Conservation (phyloP, 192 early-diverging fungal genomes). For the Geosiphon pyriformis region DNA sequence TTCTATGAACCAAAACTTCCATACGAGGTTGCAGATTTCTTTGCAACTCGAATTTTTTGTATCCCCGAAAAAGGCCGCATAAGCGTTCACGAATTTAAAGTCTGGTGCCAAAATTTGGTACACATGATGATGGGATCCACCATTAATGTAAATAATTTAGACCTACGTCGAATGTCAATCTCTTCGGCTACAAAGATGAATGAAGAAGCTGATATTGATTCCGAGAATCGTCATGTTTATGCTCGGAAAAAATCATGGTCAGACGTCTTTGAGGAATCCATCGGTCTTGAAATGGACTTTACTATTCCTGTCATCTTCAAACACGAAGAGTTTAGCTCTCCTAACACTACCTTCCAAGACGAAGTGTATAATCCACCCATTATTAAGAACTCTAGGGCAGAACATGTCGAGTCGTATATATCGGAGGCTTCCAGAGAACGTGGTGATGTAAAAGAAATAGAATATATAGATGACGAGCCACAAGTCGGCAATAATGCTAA, state of each 20-base stretch:
- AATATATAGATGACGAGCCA: constrained; percentile 8
- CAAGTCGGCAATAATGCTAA: neutral
- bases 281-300: constrained; percentile 37
- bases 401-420: too few relatives aligned
- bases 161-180: neutral
- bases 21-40: constrained; percentile 51
- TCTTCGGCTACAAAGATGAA: neutral
- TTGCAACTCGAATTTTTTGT: constrained; percentile 58
- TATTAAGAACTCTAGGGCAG: too few relatives aligned
- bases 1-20: constrained; percentile 58
- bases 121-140: constrained; percentile 13
- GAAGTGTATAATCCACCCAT: too few relatives aligned
- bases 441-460: too few relatives aligned
- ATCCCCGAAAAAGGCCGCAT: constrained; percentile 29
- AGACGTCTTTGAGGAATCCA: constrained; percentile 37
- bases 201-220: neutral
- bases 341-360: too few relatives aligned
- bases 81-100: constrained; percentile 26
- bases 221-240: neutral
- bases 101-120: constrained; percentile 28
- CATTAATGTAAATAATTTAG: neutral
- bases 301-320: constrained; percentile 33
- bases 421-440: too few relatives aligned
- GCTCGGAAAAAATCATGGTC: constrained; percentile 39
- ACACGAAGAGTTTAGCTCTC: neutral